Conservation (phyloP, 192 early-diverging fungal genomes). For the Spizellomyces punctatus region DNA sequence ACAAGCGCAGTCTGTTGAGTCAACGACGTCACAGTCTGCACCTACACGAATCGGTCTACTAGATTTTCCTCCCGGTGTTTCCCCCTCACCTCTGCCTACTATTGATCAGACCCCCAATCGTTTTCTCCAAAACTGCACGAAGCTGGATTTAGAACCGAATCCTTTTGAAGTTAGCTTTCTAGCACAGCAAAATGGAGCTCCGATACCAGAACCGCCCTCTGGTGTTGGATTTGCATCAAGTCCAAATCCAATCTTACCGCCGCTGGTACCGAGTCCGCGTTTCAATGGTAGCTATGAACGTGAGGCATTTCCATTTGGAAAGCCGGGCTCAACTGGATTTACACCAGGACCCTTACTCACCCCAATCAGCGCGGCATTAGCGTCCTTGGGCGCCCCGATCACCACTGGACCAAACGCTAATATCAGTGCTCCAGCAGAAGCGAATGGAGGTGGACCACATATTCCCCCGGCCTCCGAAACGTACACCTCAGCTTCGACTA, state of each 20-base stretch:
- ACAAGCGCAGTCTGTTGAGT: background rate
- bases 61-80: constrained; percentile 41
- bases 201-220: constrained; percentile 21
- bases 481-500: background rate
- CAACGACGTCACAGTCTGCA: background rate
- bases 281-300: background rate
- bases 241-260: constrained; percentile 68
- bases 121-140: constrained; percentile 40
- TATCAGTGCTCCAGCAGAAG: background rate
- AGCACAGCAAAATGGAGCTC: constrained; percentile 32
- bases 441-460: background rate
- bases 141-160: constrained; percentile 84
- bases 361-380: constrained; percentile 21
- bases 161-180: constrained; percentile 86
- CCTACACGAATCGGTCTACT: constrained; percentile 57
- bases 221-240: constrained; percentile 35
- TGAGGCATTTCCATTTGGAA: constrained; percentile 20
- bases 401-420: background rate
- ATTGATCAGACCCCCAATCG: constrained; percentile 47
- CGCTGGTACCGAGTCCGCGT: constrained; percentile 36
- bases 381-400: constrained; percentile 6
- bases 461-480: background rate
- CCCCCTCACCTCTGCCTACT: constrained; percentile 42
- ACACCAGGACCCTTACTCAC: constrained; percentile 28
- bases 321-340: constrained; percentile 10